Base-by-base conservation (phyloP, 495 filamentous ascomycete species). In the Mytilinidion resinicola region DNA sequence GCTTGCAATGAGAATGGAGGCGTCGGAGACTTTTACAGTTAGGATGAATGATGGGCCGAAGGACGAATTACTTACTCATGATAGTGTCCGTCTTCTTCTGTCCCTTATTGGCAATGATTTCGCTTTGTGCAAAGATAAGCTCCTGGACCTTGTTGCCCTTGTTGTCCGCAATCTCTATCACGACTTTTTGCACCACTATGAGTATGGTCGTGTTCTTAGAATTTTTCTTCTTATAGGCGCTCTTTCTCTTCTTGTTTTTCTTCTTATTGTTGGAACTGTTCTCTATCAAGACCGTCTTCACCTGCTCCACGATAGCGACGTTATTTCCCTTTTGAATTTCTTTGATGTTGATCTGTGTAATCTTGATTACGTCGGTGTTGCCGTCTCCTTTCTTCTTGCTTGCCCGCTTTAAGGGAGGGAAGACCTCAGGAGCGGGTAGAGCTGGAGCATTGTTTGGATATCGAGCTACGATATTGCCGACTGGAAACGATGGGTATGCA, bases 21-120 rank as follows among this genome's bases (percentile, higher is more conserved):
- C 36, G 19, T 50, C 46, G 57, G 61, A 54, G 37, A 67, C 64
- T 67, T 33, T 19, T 7, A 15, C 49, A 51, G 19, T 50, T 10
- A 30, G 44, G 55, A 60, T 60, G 49, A n/a, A 4, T n/a, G 21
- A 34, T 48, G 17, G 6, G 20, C 44, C 19, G 30, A 34, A 19
- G n/a, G 46, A 36, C 36, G 42, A 9, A 57, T 34, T 8, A 57
- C 64, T 51, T 55, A 67, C 64, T 41, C 60, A 63, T 60, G 35
- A 67, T 36, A 41, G 64, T 57, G 19, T 63, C 12, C 37, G 60
- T 63, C 7, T 38, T 7, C n/a, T 35, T 14, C n/a, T n/a, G 15
- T 3, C 64, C 64, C 39, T 51, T 52, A 49, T 67, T 67, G 30
- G 64, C 64, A 39, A 63, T 51, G 39, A 60, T 25, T 10, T 35